Conservation (phyloP, 75 land plant species). For the Adiantum capillusveneris region DNA sequence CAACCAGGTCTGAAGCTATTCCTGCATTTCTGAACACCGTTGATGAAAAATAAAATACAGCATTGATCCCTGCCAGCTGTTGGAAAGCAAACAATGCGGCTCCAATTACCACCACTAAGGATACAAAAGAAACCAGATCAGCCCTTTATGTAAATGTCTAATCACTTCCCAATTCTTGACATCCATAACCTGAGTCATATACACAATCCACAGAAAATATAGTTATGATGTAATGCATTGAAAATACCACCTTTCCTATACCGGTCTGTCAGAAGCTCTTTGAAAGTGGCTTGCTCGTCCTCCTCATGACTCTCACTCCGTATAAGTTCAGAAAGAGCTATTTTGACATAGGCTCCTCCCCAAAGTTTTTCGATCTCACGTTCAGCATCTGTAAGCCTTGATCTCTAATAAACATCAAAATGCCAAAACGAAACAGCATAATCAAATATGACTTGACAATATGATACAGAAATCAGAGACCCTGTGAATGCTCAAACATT, state of each 20-base stretch:
- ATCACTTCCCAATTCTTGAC: too few species aligned
- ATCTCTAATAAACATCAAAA: not conserved
- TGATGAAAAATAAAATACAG: constrained; percentile 90
- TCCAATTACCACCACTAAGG: constrained; percentile 78
- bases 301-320: constrained; percentile 49
- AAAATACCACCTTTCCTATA: constrained; percentile 55
- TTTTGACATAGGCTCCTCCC: constrained; percentile 66
- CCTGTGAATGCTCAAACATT: too few species aligned
- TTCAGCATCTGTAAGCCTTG: constrained; percentile 62
- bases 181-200: not conserved
- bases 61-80: constrained; percentile 94
- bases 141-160: not conserved
- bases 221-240: too few species aligned
- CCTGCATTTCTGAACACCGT: constrained; percentile 69
- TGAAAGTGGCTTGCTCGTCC: constrained; percentile 15
- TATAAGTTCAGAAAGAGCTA: constrained; percentile 61
- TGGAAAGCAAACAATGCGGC: constrained; percentile 77
- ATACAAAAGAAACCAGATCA: constrained; percentile 3
- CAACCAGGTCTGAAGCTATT: constrained; percentile 57
- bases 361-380: constrained; percentile 65
- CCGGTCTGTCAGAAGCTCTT: constrained; percentile 57
- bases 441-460: too few species aligned
- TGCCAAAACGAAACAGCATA: not conserved
- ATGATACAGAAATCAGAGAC: too few species aligned
- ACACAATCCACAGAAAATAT: too few species aligned